Base-by-base conservation (phyloP, 495 filamentous ascomycete genomes). In the Aspergillus sclerotiicarbonarius region DNA sequence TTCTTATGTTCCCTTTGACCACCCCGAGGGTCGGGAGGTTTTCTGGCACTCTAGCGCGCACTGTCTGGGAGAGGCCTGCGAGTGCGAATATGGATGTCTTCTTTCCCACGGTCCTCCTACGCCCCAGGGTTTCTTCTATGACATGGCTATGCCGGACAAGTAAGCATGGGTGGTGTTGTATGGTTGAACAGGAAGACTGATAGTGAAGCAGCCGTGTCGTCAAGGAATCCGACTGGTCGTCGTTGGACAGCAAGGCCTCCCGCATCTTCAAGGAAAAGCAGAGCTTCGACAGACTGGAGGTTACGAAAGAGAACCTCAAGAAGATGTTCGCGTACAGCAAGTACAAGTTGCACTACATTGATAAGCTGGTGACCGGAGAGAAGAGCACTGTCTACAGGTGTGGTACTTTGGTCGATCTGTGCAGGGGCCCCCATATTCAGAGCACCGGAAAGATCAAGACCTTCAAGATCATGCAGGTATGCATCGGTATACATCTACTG, bases 241-340 rank as follows among this genome's bases (percentile, higher is more conserved):
- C 90, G 0, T 74, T 98, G 35, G 91, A 95, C 69, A 87, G 73
- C 53, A 84, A 89, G 54, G 88, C 88, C 12, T 71, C 76, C 48
- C 84, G 87, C 60, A 88, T 91, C 56, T 90, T 96, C 66, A 96
- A 96, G 80, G 93, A 98, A 72, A 96, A 96, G 73, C 94, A 98
- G 70, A 86, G 86, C 35, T 98, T 98, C 73, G 90, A 98, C 76
- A 85, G 95, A 54, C 79, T 98, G 50, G 85, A 87, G 58, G 80
- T 97, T 53, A 87, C 89, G 41, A 97, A 98, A 73, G 86, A 92
- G 58, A 86, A 97, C 57, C 81, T 98, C 35, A 82, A 90, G 47
- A 90, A 96, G 73, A 98, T 98, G 94, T 98, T 98, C 73, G 80
- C 85, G 44, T 91, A 95, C 76, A 96, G 94, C 78, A 90, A 90